Percentiles rank a stretch among this genome's conserved stretches.
Conservation (phyloP, 768 basidiomycete species). For the Melanogaster broomeanus region DNA sequence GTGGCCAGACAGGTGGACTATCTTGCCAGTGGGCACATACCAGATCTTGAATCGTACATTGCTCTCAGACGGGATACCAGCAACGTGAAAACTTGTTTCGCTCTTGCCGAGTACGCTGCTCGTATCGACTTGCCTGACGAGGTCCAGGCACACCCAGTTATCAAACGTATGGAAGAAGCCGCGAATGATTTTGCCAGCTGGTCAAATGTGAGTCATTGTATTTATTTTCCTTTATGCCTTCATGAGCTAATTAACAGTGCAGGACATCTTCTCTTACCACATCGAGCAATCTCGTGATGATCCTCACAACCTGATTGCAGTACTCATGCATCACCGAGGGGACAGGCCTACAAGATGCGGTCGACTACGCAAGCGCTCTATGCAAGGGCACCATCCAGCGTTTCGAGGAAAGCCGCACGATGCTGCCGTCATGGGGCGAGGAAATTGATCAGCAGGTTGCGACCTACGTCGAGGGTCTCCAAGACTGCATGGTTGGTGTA, state of each 20-base stretch:
- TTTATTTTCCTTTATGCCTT: background rate
- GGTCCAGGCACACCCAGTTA: conserved; percentile 40
- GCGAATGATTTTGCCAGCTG: conserved; percentile 38
- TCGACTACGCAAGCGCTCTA: too few relatives aligned
- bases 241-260: background rate
- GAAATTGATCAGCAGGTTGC: conserved; percentile 43
- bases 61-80: conserved; percentile 41
- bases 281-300: conserved; percentile 31
- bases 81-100: conserved; percentile 42
- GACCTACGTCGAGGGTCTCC: conserved; percentile 47
- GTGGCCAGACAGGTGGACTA: conserved; percentile 46
- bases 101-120: conserved; percentile 35
- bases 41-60: conserved; percentile 43
- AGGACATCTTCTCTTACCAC: conserved; percentile 37
- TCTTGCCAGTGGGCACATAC: conserved; percentile 32
- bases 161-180: conserved; percentile 30
- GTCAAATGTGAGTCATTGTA: conserved; percentile 32
- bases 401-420: too few relatives aligned
- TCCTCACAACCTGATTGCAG: conserved; percentile 45
- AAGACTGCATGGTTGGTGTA: conserved; percentile 52
- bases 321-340: conserved; percentile 56
- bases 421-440: conserved; percentile 41
- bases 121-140: conserved; percentile 41
- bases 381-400: too few relatives aligned
- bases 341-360: too few relatives aligned